Percentiles rank a stretch among this genome's conserved stretches.
Conservation (phyloP, 805 yeast genomes). For the Candida schatavii region DNA sequence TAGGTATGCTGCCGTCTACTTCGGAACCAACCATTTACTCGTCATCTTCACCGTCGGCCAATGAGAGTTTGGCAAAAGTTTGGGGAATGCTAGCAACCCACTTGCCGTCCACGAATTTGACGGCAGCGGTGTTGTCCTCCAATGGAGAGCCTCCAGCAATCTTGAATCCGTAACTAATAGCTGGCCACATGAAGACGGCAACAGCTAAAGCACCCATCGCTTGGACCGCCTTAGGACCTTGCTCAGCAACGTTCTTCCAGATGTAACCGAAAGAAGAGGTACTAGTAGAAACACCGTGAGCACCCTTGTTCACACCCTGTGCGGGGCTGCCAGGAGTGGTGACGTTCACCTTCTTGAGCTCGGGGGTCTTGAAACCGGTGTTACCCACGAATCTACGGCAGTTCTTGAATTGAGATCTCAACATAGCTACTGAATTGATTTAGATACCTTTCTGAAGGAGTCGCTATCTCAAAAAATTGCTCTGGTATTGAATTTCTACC, state of each 20-base stretch:
- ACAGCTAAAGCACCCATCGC: background rate
- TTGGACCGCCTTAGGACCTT: background rate
- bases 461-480: too few species aligned
- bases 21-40: too few species aligned
- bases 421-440: too few species aligned
- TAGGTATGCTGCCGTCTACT: too few species aligned
- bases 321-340: background rate
- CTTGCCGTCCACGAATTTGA: background rate
- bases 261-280: background rate
- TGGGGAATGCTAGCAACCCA: background rate
- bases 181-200: background rate
- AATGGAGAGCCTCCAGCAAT: background rate
- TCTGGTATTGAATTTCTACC: too few species aligned
- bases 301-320: background rate
- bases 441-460: too few species aligned
- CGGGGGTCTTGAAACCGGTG: background rate
- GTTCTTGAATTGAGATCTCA: background rate
- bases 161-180: background rate
- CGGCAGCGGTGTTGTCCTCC: background rate
- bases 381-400: background rate
- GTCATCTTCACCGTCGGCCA: background rate
- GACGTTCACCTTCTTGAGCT: background rate
- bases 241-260: background rate
- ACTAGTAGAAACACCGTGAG: background rate
- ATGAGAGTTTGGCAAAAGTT: background rate